Base-by-base conservation (phyloP, 352 stramenopile genomes). In the Pythium aquatile region DNA sequence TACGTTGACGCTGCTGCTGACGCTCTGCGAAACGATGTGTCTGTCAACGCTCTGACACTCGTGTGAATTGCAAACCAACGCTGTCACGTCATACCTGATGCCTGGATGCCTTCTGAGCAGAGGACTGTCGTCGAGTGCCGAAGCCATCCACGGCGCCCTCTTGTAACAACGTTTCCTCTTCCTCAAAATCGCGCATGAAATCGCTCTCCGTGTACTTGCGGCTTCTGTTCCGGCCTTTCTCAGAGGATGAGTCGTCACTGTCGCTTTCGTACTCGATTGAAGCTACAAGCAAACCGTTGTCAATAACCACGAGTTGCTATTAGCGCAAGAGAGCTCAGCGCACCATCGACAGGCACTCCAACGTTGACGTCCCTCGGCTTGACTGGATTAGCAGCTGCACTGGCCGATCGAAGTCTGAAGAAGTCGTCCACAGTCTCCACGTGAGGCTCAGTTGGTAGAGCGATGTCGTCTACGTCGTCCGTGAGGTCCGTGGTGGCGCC, bases 181-280 rank as follows among this genome's bases (percentile, higher is more conserved):
- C 84, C 56, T 89, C 81, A 61, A 93, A 89, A 49, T 93, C 83
- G 44, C 81, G 79, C 79, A 90, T 89, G 33, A 91, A 91, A 56
- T 91, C 82, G 63, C 75, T 91, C 56, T 79, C 70, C 14, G 82
- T 86, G 72, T 93, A 90, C 61, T 90, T 88, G 10, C 78, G 76
- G 74, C 73, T 85, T 39, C 75, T 71, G 20, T 73, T 75, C 28
- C 77, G 61, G 17, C 62, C 62, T 9, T 66, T 78, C 48, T 70
- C 67, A n/a, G 68, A 65, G 2, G 51, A 69, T 16, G 75, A 83
- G 6, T 85, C 74, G 42, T 51, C 44, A 29, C 77, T 88, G 46
- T 85, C 72, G 55, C 81, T 77, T 4, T 80, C 78, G 32, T 59
- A 60, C 6, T 65, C 56, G 20, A 69, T 28, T 2, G 32, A 51